Conservation (phyloP, 2,329 filamentous ascomycete species). For the Aureobasidium sp. region DNA sequence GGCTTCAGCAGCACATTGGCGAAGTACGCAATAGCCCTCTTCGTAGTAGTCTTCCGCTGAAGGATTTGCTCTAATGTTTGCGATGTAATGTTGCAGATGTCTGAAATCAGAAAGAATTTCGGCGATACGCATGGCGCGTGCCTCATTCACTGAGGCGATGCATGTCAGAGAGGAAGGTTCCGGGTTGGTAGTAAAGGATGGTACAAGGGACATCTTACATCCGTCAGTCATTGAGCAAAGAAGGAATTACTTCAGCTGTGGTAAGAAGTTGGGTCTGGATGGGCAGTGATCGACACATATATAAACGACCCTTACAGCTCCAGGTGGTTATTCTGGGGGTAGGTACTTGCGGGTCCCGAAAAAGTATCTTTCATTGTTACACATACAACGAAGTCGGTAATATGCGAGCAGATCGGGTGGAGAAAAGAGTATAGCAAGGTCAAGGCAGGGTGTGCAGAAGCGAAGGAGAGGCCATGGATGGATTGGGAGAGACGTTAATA, state of each 20-base stretch:
- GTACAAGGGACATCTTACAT: slow-evolving; percentile 36
- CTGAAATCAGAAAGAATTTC: slow-evolving; percentile 60
- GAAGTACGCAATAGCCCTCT: slow-evolving; percentile 52
- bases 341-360: background rate
- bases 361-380: slow-evolving; percentile 10
- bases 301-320: slow-evolving; percentile 4
- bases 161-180: slow-evolving; percentile 6
- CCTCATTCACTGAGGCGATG: slow-evolving; percentile 50
- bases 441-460: slow-evolving; percentile 3
- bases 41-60: slow-evolving; percentile 50
- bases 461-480: slow-evolving; percentile 6
- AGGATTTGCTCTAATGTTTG: slow-evolving; percentile 45
- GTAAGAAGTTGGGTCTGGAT: background rate
- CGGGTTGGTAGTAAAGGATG: slow-evolving; percentile 14
- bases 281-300: slow-evolving; percentile 13
- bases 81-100: slow-evolving; percentile 52
- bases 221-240: slow-evolving; percentile 47
- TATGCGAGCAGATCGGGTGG: slow-evolving; percentile 1
- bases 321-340: background rate
- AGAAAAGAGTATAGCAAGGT: background rate
- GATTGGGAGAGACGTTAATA: slow-evolving; percentile 10
- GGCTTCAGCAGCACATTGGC: slow-evolving; percentile 49
- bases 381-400: slow-evolving; percentile 8
- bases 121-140: slow-evolving; percentile 54
- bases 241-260: background rate